A percentile compares a stretch with the other conserved stretches of the same genome.
These are phyloP conservation scores for Telopea speciosissima DNA, from an alignment of 177 flowering plant genomes.

Conservation along the genomic window DNA sequence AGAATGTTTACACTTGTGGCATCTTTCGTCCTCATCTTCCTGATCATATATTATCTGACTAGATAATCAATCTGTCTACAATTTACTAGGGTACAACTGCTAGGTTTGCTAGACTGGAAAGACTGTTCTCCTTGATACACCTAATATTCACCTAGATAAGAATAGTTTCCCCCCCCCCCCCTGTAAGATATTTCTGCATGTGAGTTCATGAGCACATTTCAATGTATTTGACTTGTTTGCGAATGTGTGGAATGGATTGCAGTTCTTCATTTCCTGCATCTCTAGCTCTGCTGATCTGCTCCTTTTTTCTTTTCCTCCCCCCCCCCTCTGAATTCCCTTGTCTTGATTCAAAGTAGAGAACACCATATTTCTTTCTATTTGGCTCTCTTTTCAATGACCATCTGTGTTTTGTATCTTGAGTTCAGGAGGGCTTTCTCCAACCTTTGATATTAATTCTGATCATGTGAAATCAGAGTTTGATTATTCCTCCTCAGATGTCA, in stretches of 20 bases:
- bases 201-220: neutral
- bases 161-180: neutral
- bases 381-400: neutral
- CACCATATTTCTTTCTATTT: too few relatives aligned
- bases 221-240: neutral
- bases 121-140: neutral
- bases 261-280: neutral
- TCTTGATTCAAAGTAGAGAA: too few relatives aligned
- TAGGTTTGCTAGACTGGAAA: neutral
- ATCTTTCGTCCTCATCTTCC: conserved; percentile 41
- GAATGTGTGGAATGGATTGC: neutral
- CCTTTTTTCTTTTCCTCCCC: neutral
- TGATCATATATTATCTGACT: conserved; percentile 46
- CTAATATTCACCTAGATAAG: neutral
- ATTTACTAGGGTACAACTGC: neutral
- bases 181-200: neutral
- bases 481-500: too few relatives aligned
- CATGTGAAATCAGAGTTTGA: too few relatives aligned
- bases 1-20: conserved; percentile 48
- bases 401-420: neutral
- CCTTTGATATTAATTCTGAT: neutral
- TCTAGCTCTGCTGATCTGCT: too few relatives aligned
- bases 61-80: conserved; percentile 29
- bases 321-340: neutral
- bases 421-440: neutral